Conservation (phyloP, 768 basidiomycete genomes). For the Candolleomyces aberdarensis region DNA sequence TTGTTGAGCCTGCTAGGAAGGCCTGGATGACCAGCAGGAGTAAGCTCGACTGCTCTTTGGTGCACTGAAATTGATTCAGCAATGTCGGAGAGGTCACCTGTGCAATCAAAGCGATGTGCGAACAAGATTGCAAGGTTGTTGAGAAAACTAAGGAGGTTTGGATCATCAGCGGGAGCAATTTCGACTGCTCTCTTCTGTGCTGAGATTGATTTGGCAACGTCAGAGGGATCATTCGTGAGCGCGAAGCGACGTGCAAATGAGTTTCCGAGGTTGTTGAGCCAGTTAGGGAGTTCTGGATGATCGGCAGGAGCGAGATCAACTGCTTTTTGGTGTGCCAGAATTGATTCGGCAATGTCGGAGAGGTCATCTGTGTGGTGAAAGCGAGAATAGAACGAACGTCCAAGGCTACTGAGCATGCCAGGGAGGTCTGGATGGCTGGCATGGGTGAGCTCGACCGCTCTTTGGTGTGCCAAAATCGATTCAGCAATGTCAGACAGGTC, state of each 20-base stretch:
- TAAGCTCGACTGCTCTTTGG: neutral
- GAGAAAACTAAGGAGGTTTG: neutral
- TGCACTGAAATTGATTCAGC: neutral
- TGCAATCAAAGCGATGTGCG: neutral
- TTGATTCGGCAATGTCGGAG: neutral
- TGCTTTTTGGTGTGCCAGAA: neutral
- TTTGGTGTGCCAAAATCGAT: neutral
- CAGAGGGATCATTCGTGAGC: neutral
- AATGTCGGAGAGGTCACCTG: neutral
- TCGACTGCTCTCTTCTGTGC: conserved; percentile 1
- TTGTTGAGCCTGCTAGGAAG: neutral
- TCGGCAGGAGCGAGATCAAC: neutral
- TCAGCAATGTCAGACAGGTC: neutral
- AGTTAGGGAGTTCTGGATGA: neutral
- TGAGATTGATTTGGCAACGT: conserved; percentile 6
- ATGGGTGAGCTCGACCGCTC: neutral
- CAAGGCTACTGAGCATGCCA: neutral
- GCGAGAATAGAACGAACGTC: neutral
- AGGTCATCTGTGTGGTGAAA: neutral
- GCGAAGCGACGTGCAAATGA: neutral
- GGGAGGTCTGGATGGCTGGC: neutral
- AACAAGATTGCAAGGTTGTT: neutral
- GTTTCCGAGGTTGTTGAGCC: conserved; percentile 1
- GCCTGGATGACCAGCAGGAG: neutral
- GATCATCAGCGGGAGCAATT: neutral